Percentiles rank a stretch among this genome's conserved stretches.
phyloP scores from a whole-genome alignment of 345 rosid species.

The Salix brachista region DNA sequence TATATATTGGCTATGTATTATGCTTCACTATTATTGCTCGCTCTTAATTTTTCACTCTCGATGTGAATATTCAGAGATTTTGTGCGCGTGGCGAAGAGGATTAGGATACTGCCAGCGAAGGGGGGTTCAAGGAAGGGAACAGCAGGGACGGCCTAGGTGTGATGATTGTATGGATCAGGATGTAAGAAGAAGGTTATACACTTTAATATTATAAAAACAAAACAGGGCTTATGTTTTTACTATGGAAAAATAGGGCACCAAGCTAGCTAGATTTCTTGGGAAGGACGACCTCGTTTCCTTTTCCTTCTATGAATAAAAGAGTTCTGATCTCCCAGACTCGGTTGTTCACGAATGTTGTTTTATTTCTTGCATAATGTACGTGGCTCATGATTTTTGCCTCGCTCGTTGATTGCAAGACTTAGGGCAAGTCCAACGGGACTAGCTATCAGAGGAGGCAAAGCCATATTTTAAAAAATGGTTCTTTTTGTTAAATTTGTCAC shows the following conservation, averaged over 20 bases:
- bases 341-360: not conserved
- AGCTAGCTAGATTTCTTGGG: not conserved
- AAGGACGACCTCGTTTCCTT: not conserved
- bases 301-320: not conserved
- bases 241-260: not conserved
- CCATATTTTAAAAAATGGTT: no score
- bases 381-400: no score
- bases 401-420: no score
- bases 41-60: not conserved
- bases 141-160: slow-evolving; percentile 22
- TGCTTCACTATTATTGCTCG: not conserved
- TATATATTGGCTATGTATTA: not conserved
- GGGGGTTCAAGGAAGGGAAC: slow-evolving; percentile 45
- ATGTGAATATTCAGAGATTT: slow-evolving; percentile 54
- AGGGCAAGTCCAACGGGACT: no score
- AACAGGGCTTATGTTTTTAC: not conserved
- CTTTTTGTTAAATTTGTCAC: no score
- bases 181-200: not conserved
- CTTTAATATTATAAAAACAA: not conserved
- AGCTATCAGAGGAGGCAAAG: no score
- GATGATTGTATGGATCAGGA: not conserved
- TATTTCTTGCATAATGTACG: not conserved
- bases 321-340: no score
- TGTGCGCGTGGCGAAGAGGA: slow-evolving; percentile 86
- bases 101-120: slow-evolving; percentile 77